A percentile compares a stretch with the other conserved stretches of the same genome.
Evolutionary conservation across 2,329 filamentous ascomycete species (phyloP).

Genomic region (Hypoxylon sp.): DNA sequence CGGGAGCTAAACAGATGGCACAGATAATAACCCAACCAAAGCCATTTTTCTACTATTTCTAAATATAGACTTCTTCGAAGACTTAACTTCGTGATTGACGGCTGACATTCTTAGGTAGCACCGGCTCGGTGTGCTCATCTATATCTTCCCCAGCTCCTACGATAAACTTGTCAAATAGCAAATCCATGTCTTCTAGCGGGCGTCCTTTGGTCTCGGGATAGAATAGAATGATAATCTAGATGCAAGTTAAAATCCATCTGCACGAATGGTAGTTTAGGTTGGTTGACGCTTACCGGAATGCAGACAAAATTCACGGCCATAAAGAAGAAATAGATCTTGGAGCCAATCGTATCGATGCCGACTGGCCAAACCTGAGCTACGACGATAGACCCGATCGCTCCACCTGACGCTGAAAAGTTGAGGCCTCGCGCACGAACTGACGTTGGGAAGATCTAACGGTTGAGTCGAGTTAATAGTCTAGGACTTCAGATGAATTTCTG

Average conservation of each 20-base stretch:
- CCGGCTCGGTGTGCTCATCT: constrained; percentile 32
- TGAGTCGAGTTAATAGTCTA: background rate
- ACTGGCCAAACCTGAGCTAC: constrained; percentile 65
- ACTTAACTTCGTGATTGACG: constrained; percentile 15
- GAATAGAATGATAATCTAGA: constrained; percentile 42
- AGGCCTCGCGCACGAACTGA: constrained; percentile 64
- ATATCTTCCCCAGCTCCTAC: constrained; percentile 7
- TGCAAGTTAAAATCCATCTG: background rate
- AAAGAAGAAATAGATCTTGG: constrained; percentile 65
- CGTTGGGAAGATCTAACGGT: constrained; percentile 62
- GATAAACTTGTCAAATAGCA: constrained; percentile 33
- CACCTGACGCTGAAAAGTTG: constrained; percentile 63
- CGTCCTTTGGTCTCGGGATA: constrained; percentile 44
- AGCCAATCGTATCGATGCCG: constrained; percentile 59
- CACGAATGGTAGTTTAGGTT: background rate
- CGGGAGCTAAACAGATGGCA: too few relatives aligned
- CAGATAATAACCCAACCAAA: too few relatives aligned
- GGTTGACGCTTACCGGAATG: constrained; percentile 49
- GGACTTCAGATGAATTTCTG: background rate
- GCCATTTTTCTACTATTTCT: too few relatives aligned
- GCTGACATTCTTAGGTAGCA: constrained; percentile 29
- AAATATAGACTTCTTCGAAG: too few relatives aligned
- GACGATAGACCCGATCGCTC: constrained; percentile 63
- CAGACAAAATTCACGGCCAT: constrained; percentile 60
- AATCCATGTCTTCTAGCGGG: constrained; percentile 44